Evolutionary conservation across 768 basidiomycete genomes (phyloP), one percentile per base, ranked within the genome.

Genomic region (Pisolithus microcarpus): DNA sequence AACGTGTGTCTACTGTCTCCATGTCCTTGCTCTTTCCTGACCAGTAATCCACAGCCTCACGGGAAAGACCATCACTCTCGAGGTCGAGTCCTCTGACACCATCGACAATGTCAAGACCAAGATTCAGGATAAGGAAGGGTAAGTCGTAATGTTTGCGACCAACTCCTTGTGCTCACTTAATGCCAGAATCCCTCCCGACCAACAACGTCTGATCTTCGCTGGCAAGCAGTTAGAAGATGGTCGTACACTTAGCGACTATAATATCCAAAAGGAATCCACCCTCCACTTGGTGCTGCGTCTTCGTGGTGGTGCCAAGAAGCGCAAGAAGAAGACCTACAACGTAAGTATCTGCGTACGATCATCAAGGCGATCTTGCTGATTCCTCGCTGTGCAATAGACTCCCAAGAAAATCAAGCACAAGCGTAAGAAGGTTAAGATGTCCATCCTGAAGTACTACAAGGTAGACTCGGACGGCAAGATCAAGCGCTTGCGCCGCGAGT

Each of bases 361-460:
- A 34, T n/a, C 43, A 26, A 19, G 46, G 19, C 49, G 16, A 30
- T 53, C 28, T 37, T 15, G 4, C 55, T 46, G 42, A 58, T 37
- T 60, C 36, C 13, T 51, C 15, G 38, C 40, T 40, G 28, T 26
- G 13, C 43, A 53, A 26, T 61, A 89, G 87, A 95, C 92, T 65
- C 93, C 92, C 72, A 96, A 95, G 82, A 97, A 97, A 82, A 84
- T 96, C 82, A 98, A 96, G 86, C 94, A 95, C 80, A 96, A 96
- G 84, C 86, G 88, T 73, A 97, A 98, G 82, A 96, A 97, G 81
- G 91, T 95, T 79, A 98, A 97, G 87, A 97, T 99, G 92, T 76
- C 93, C 65, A 96, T 98, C 76, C 79, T 99, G 72, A 98, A 98
- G 76, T 99, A 96, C 82, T 99, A 97, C 80, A 95, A 96, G 77